These are phyloP conservation scores for Sphagnum tenellum DNA, from an alignment of 225 moss, liverwort and hornwort species.

Conservation along the genomic window DNA sequence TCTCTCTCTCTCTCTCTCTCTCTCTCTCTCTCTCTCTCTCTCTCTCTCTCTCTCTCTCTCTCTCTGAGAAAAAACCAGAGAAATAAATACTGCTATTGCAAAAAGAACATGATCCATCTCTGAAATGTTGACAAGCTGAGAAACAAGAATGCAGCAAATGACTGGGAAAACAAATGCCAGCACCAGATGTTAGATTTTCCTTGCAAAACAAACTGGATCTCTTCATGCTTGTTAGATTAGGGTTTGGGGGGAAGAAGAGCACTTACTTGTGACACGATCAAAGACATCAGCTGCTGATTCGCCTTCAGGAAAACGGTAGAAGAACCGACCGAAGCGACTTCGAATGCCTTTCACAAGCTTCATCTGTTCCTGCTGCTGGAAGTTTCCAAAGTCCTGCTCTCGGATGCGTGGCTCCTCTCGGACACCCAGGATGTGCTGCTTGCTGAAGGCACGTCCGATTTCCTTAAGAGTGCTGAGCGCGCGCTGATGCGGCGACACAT, in stretches of 20 bases:
- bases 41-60: too few species aligned
- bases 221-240: too few species aligned
- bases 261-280: slow-evolving; percentile 54
- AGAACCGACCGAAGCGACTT: slow-evolving; percentile 41
- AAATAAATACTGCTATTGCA: too few species aligned
- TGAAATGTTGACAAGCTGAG: too few species aligned
- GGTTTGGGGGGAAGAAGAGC: neutral
- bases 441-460: slow-evolving; percentile 47
- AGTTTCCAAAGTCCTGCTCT: slow-evolving; percentile 63
- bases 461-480: slow-evolving; percentile 49
- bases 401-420: slow-evolving; percentile 61
- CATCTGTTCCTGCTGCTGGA: slow-evolving; percentile 31
- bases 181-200: too few species aligned
- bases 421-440: slow-evolving; percentile 38
- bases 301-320: slow-evolving; percentile 58
- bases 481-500: slow-evolving; percentile 47
- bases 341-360: slow-evolving; percentile 24
- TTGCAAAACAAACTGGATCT: too few species aligned
- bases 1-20: too few species aligned
- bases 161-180: too few species aligned
- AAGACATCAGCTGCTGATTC: slow-evolving; percentile 67
- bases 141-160: too few species aligned
- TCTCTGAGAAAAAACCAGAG: too few species aligned
- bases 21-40: too few species aligned
- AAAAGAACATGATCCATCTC: too few species aligned